These are phyloP conservation scores for Chaetomidium leptoderma DNA, from an alignment of 495 filamentous ascomycete genomes.

Conservation along the genomic window DNA sequence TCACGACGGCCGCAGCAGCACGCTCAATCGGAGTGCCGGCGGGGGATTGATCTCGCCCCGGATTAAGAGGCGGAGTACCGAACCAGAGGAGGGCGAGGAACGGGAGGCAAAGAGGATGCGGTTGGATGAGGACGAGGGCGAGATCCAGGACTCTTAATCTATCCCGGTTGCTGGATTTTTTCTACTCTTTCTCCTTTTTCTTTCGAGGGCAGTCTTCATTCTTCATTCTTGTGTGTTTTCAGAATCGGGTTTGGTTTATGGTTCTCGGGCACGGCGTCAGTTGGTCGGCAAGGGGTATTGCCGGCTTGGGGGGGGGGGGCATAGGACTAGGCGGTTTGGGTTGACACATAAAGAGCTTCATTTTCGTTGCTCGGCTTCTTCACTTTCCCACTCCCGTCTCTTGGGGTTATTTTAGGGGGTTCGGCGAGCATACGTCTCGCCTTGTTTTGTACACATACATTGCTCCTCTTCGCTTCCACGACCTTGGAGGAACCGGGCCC, in stretches of 20 bases:
- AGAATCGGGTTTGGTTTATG: not conserved
- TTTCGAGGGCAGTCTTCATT: not conserved
- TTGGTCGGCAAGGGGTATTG: not conserved
- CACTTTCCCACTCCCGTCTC: not conserved
- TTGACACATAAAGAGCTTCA: not conserved
- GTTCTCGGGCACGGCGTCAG: not conserved
- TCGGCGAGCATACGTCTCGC: not conserved
- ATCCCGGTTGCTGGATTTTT: not conserved
- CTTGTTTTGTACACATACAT: not conserved
- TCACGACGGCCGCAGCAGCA: conserved; percentile 31
- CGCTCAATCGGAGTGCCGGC: conserved; percentile 14
- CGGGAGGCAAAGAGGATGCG: conserved; percentile 19
- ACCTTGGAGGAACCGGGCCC: not conserved
- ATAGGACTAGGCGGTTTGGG: conserved; percentile 1
- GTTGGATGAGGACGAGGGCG: conserved; percentile 25
- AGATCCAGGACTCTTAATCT: conserved; percentile 17
- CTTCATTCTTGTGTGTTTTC: not conserved
- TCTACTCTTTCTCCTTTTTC: not conserved
- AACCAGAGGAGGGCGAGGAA: conserved; percentile 27
- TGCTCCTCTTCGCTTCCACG: not conserved
- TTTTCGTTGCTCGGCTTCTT: not conserved
- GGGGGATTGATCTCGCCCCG: conserved; percentile 27
- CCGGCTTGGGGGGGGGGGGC: not conserved
- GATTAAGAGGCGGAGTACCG: conserved; percentile 30
- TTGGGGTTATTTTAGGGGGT: not conserved